These are phyloP conservation scores for Tricholoma bakamatsutake DNA, from an alignment of 768 basidiomycete species.

Conservation along the genomic window DNA sequence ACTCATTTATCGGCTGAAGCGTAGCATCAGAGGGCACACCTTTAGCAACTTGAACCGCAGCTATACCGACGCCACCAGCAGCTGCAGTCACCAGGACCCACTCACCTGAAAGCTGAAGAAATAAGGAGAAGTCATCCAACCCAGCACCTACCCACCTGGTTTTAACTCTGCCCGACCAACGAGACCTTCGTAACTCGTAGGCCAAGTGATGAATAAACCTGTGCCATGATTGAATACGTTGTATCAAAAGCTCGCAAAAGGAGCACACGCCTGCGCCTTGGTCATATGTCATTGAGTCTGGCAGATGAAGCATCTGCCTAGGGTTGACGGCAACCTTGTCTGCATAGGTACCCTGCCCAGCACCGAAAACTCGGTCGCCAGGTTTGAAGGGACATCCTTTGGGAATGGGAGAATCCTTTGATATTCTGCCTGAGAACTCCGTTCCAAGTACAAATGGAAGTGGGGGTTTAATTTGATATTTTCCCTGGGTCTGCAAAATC, in stretches of 20 bases:
- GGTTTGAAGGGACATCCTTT: constrained; percentile 68
- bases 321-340: constrained; percentile 63
- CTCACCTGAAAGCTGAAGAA: constrained; percentile 50
- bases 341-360: constrained; percentile 71
- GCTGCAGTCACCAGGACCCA: constrained; percentile 92
- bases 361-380: constrained; percentile 88
- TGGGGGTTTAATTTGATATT: constrained; percentile 79
- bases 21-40: constrained; percentile 35
- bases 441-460: constrained; percentile 82
- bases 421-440: constrained; percentile 81
- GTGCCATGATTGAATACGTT: not conserved
- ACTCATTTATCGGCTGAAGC: not conserved
- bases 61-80: constrained; percentile 93
- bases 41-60: constrained; percentile 91
- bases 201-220: constrained; percentile 87
- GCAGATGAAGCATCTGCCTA: constrained; percentile 54
- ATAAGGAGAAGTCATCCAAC: not conserved
- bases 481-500: constrained; percentile 86
- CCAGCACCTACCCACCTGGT: constrained; percentile 40
- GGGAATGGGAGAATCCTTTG: constrained; percentile 68
- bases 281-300: constrained; percentile 71
- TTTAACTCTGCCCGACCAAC: constrained; percentile 80
- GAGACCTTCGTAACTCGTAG: constrained; percentile 89
- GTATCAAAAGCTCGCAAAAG: not conserved
- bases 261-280: constrained; percentile 67